A percentile compares a stretch with the other conserved stretches of the same genome.
phyloP scores from a whole-genome alignment of 73 alveolate genomes.

The Stentor roeselii region DNA sequence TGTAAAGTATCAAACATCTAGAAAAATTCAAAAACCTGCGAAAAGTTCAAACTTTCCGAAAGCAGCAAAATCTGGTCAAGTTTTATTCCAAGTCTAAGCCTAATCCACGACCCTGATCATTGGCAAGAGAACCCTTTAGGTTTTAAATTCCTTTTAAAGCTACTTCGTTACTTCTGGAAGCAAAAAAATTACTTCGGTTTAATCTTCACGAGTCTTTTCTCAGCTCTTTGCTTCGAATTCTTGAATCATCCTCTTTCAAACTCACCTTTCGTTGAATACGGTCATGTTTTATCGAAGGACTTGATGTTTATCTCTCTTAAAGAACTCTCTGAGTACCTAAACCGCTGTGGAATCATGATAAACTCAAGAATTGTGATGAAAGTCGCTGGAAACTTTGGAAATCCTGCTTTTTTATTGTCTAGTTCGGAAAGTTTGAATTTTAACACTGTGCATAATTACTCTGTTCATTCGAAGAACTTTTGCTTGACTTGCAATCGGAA shows the following conservation, averaged over 20 bases:
- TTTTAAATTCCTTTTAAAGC: neutral
- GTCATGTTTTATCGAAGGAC: neutral
- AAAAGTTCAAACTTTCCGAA: neutral
- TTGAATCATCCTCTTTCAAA: neutral
- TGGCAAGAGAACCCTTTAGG: constrained; percentile 14
- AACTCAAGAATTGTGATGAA: neutral
- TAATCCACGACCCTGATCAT: neutral
- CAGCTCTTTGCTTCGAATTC: neutral
- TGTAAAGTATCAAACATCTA: neutral
- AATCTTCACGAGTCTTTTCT: neutral
- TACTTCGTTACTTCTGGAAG: constrained; percentile 1
- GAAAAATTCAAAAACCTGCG: constrained; percentile 19
- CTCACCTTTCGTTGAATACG: neutral
- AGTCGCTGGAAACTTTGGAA: neutral
- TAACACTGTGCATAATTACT: neutral
- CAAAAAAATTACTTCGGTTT: neutral
- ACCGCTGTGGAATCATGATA: neutral
- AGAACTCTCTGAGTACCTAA: neutral
- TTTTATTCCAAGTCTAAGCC: neutral
- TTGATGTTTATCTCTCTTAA: neutral
- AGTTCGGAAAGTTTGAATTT: neutral
- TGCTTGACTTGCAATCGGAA: constrained; percentile 6
- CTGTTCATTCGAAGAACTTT: neutral
- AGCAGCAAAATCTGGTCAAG: neutral
- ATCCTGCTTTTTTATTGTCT: neutral